Base-by-base conservation (phyloP, 108 stramenopile genomes). In the Phaeodactylum tricornutum region DNA sequence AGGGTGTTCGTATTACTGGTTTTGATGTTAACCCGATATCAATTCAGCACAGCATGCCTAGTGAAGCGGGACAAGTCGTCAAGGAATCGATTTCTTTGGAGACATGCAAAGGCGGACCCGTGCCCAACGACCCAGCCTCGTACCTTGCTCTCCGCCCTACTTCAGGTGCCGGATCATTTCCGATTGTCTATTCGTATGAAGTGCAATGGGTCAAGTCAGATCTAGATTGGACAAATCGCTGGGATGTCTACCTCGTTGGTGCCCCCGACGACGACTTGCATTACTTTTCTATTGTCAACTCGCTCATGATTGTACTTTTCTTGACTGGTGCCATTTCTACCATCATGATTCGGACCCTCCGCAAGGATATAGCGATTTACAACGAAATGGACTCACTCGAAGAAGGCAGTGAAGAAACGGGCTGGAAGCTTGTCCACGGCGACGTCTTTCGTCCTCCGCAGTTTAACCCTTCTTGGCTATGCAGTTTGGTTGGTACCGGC, bases 361-460 rank as follows among this genome's bases (percentile, higher is more conserved):
- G 78, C 29, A 81, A 84, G 57, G 98, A 99, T 65, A 96, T 99
- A 47, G 82, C 89, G 14, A 77, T 78, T 9, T 98, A 97, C 89
- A 99, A 96, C 59, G 96, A 92, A 38, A 68, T 81, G 67, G 77
- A 75, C 15, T 59, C 71, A 20, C 32, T 81, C 17, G 83, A 82
- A 22, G 95, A 94, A 55, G 85, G 85, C 2, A 80, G 85, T 39
- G 96, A 98, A 56, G 96, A 98, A 68, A 86, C 79, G 43, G 96
- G 96, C 9, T 98, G 96, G 96, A 98, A 98, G 67, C 64, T 96
- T 57, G 89, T 98, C n/a, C 96, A 96, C 51, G 95, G 92, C 15
- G 96, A 98, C 64, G 94, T 96, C 19, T 96, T 97, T 63, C 88
- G 96, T 35, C 93, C 94, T 39, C 96, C 96, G 16, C 33, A 68